These are phyloP conservation scores for Rhizopogon vesiculosus DNA, from an alignment of 768 basidiomycete species.

Conservation along the genomic window DNA sequence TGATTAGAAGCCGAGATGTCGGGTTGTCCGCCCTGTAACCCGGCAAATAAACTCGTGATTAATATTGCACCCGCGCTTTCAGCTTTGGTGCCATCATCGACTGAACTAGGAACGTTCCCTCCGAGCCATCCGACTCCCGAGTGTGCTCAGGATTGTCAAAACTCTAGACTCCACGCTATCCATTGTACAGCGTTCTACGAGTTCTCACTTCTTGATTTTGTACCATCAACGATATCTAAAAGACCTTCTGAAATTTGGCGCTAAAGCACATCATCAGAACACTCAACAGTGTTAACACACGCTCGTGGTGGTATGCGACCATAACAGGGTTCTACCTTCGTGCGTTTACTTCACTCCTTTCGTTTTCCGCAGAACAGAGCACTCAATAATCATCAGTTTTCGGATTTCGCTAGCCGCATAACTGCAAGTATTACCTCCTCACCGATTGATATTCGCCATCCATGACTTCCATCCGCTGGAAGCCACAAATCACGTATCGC, in stretches of 20 bases:
- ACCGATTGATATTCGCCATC: not conserved
- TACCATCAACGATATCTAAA: not conserved
- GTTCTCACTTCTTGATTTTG: not conserved
- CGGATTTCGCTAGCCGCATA: not conserved
- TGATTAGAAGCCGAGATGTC: too few relatives aligned
- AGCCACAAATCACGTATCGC: slow-evolving; percentile 53
- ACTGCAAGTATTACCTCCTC: not conserved
- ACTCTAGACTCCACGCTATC: not conserved
- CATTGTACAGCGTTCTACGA: not conserved
- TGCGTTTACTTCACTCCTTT: not conserved
- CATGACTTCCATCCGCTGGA: slow-evolving; percentile 39
- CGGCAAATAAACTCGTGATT: too few relatives aligned
- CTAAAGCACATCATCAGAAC: not conserved
- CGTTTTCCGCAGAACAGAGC: not conserved
- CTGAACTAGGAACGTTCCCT: too few relatives aligned
- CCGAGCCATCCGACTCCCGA: not conserved
- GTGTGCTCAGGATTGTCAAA: not conserved
- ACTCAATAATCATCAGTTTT: too few relatives aligned
- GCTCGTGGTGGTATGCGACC: not conserved
- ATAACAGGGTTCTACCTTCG: not conserved
- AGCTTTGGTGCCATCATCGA: too few relatives aligned
- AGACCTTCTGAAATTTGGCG: not conserved
- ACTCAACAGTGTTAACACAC: not conserved
- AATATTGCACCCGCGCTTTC: too few relatives aligned
- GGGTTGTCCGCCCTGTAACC: too few relatives aligned